Conservation (phyloP, 2,329 filamentous ascomycete species). For the Botrytis fragariae region DNA sequence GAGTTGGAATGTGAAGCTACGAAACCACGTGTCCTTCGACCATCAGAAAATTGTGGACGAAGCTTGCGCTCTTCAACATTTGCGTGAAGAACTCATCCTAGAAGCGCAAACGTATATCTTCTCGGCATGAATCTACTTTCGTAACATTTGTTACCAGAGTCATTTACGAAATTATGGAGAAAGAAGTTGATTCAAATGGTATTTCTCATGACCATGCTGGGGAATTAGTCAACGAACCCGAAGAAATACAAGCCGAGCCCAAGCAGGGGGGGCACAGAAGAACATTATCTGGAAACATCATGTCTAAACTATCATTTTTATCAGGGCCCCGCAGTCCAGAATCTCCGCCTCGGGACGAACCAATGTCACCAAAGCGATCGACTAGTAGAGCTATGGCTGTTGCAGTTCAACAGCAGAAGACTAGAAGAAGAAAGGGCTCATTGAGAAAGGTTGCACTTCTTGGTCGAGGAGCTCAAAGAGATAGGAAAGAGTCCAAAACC, state of each 20-base stretch:
- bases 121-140: not conserved
- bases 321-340: slow-evolving; percentile 35
- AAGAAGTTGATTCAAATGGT: not conserved
- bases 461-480: slow-evolving; percentile 66
- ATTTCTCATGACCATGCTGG: not conserved
- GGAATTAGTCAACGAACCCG: slow-evolving; percentile 11
- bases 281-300: slow-evolving; percentile 51
- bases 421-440: slow-evolving; percentile 75
- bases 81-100: not conserved
- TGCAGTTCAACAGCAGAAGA: slow-evolving; percentile 47
- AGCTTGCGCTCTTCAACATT: not conserved
- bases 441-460: slow-evolving; percentile 83
- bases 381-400: slow-evolving; percentile 37
- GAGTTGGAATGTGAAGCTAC: not conserved
- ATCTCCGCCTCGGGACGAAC: slow-evolving; percentile 35
- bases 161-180: slow-evolving; percentile 7
- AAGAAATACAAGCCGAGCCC: slow-evolving; percentile 10
- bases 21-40: slow-evolving; percentile 7
- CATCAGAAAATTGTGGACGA: not conserved
- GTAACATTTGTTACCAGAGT: not conserved
- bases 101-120: not conserved
- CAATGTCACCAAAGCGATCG: slow-evolving; percentile 34
- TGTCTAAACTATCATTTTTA: slow-evolving; percentile 70
- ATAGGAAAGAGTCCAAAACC: slow-evolving; percentile 51
- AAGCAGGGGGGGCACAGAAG: slow-evolving; percentile 45